Conservation (phyloP, 441 rosid genomes). For the Manihot esculenta region DNA sequence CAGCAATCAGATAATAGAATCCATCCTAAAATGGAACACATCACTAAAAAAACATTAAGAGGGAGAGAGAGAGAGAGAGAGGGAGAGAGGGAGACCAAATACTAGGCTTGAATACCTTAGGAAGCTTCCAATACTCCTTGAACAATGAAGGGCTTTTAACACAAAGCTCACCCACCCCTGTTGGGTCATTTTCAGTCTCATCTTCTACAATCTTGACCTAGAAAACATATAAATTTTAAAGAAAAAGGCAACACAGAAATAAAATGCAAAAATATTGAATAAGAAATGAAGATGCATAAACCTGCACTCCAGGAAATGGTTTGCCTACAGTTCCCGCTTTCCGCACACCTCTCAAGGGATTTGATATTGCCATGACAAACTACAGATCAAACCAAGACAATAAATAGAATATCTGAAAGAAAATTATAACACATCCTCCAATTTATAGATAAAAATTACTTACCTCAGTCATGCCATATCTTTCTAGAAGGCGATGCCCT, state of each 20-base stretch:
- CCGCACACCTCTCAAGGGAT: slow-evolving; percentile 72
- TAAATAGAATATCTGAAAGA: slow-evolving; percentile 14
- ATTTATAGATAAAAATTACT: slow-evolving; percentile 25
- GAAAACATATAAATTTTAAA: slow-evolving; percentile 18
- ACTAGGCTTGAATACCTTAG: slow-evolving; percentile 48
- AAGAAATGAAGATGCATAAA: slow-evolving; percentile 28
- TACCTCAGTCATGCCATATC: slow-evolving; percentile 99
- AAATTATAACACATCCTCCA: not conserved
- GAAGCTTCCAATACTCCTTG: slow-evolving; percentile 96
- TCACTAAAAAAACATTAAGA: not conserved
- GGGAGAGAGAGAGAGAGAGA: not conserved
- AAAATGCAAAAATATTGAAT: not conserved
- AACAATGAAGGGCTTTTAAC: slow-evolving; percentile 91
- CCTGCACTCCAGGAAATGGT: slow-evolving; percentile 96
- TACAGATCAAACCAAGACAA: slow-evolving; percentile 27
- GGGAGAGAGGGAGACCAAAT: slow-evolving; percentile 3
- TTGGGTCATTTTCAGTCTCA: slow-evolving; percentile 42
- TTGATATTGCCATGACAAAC: slow-evolving; percentile 97
- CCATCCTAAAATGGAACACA: not conserved
- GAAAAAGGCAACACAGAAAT: not conserved
- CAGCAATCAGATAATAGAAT: not conserved
- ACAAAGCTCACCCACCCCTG: slow-evolving; percentile 82
- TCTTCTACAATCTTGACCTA: slow-evolving; percentile 76
- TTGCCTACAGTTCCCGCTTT: slow-evolving; percentile 97
- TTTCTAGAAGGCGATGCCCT: slow-evolving; percentile 91